Base-by-base conservation (phyloP, 1,284 basidiomycete genomes). In the Ustilago vetiveriae region DNA sequence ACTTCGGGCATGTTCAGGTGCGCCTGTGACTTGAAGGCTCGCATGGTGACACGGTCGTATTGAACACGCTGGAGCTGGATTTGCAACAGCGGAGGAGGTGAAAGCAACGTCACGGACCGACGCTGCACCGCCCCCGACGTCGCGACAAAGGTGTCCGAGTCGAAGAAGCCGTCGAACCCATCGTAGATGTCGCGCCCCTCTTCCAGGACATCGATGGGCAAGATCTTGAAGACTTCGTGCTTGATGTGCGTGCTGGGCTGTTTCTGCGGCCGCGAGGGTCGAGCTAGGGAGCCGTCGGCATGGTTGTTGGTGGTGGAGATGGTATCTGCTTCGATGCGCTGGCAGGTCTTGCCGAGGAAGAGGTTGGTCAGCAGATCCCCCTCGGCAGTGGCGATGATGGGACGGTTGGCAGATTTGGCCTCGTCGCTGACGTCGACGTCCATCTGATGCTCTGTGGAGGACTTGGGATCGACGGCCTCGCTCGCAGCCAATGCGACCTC, bases 41-140 rank as follows among this genome's bases (percentile, higher is more conserved):
- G 89, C 54, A 91, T 85, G 0, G 89, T 91, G 70, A 90, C 89
- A 14, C 92, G 87, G 81, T 99, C 94, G 84, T 95, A 99, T 88
- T 98, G 95, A 1, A 94, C 96, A 60, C 95, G 87, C 91, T 98
- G 76, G 29, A 98, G 86, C 82, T 98, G 95, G 44, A 99, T 92
- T 80, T 99, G 96, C 27, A 99, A 84, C 54, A 98, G 83, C 1
- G 92, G 92, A 1, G 95, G 95, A 21, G 94, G 85, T 57, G 93
- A 88, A 7, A 95, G 88, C 32, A 98, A 85, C 11, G 90, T 87
- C 36, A 96, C 90, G 71, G 93, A 90, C 88, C 97, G 94, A 56
- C 88, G 87, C 19, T 90, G 91, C 79, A 90, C 90, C 66, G 89
- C 88, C 5, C 92, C 92, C 62, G 93, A 90, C 44, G 93, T 90